Evolutionary conservation across 169 alveolate genomes (phyloP).

Genomic region (Cyclospora cayetanensis): DNA sequence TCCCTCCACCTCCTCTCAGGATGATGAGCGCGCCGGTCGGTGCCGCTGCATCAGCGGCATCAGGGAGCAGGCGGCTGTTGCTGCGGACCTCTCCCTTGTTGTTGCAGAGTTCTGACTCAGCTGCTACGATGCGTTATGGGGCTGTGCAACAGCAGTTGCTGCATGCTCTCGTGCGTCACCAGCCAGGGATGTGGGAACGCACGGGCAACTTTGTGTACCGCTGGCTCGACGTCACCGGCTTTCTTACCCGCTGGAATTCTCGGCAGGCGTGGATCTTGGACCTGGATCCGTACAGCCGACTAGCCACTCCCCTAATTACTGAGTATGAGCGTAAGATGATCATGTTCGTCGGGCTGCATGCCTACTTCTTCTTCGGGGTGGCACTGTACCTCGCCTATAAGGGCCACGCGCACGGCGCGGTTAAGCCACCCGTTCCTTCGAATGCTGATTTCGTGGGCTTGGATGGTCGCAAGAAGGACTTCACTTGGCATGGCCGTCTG

Average conservation of each 20-base stretch:
- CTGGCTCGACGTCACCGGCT: constrained; percentile 80
- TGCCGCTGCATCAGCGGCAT: not conserved
- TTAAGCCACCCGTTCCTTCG: constrained; percentile 78
- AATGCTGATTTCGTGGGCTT: constrained; percentile 74
- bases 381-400: constrained; percentile 72
- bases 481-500: constrained; percentile 87
- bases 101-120: not conserved
- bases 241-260: constrained; percentile 77
- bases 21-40: not conserved
- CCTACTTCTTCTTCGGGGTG: constrained; percentile 66
- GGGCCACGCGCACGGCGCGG: constrained; percentile 76
- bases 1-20: not conserved
- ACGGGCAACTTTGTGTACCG: constrained; percentile 65
- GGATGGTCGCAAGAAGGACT: constrained; percentile 83
- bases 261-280: constrained; percentile 80
- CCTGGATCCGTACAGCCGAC: constrained; percentile 74
- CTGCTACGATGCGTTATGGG: too few species aligned
- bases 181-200: not conserved
- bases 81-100: not conserved
- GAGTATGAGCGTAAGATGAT: constrained; percentile 79
- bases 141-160: not conserved
- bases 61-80: not conserved
- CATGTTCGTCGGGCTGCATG: constrained; percentile 76
- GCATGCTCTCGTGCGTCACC: not conserved
- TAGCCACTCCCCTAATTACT: constrained; percentile 74